Evolutionary conservation across 306 rosid species (phyloP).

Genomic region (Castanea crenata): DNA sequence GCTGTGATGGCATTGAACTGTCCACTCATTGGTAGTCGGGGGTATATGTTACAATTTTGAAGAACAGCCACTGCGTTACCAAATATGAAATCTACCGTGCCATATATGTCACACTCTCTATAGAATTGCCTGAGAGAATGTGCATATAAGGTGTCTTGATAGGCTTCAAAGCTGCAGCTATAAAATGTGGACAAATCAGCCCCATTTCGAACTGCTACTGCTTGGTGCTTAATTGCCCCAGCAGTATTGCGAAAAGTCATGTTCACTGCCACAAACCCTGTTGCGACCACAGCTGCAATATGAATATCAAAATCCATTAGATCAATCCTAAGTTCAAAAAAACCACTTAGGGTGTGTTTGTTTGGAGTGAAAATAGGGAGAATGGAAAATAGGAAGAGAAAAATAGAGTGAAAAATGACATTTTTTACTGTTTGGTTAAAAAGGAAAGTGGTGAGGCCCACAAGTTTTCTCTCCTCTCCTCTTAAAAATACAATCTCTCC

Average conservation of each 20-base stretch:
- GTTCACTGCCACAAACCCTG: conserved; percentile 69
- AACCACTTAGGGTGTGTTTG: no score
- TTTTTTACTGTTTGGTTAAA: no score
- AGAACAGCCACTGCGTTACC: conserved; percentile 70
- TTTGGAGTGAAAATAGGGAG: no score
- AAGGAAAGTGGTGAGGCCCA: no score
- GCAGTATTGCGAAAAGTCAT: conserved; percentile 78
- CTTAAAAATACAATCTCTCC: no score
- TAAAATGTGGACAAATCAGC: conserved; percentile 71
- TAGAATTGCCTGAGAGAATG: conserved; percentile 78
- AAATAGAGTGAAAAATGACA: no score
- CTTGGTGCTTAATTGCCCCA: conserved; percentile 75
- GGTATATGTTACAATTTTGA: conserved; percentile 64
- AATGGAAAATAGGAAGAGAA: no score
- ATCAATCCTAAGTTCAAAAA: not conserved
- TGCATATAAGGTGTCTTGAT: conserved; percentile 80
- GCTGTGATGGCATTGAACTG: conserved; percentile 80
- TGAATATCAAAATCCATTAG: not conserved
- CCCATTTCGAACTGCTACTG: conserved; percentile 69
- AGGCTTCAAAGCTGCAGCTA: conserved; percentile 77
- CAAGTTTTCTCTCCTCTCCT: no score
- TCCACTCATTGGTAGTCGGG: conserved; percentile 49
- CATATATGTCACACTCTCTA: conserved; percentile 77
- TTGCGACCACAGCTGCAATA: conserved; percentile 58
- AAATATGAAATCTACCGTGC: conserved; percentile 83